Evolutionary conservation across 139 green algal species (phyloP), one percentile per base, ranked within the genome.

Genomic region (Chlorella sp.): DNA sequence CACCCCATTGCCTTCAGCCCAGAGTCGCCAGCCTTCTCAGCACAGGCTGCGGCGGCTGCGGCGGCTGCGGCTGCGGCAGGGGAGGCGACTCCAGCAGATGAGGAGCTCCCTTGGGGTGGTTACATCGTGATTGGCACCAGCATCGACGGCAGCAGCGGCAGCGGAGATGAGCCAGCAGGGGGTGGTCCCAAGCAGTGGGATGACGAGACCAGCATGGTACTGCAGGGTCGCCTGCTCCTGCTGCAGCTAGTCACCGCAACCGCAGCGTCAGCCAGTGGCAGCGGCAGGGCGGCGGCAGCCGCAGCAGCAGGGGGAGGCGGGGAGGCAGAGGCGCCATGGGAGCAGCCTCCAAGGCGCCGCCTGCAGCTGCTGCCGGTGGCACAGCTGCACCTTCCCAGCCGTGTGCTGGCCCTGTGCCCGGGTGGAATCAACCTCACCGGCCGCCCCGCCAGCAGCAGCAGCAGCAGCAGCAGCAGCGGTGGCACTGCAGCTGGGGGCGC

Each of bases 201-300:
- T 9, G 85, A 89, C 24, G 85, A 89, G 71, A 30, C 22, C n/a
- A 83, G 48, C 85, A 5, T 7, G 15, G 24, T 19, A 42, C 85
- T 83, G 85, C 71, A 82, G 71, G 85, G 85, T 21, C 69, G 85
- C 69, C 32, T 89, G 42, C n/a, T 89, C 69, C 71, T 89, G 71
- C 85, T 89, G 69, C 85, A 89, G 69, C 42, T 89, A 1, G 24
- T 12, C 14, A 37, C 64, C 3, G 24, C 83, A 32, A 66, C 42
- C 0, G 68, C 85, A 5, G 85, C 71, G 0, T 86, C 57, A 15
- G 26, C 64, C 34, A 40, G 85, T 48, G 9, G 71, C 48, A n/a
- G 71, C 48, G 15, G 85, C 71, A 15, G 7, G 12, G 48, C 85
- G 21, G 85, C 37, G 2, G 61, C 83, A 16, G 78, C 78, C 1